Evolutionary conservation across 345 rosid genomes (phyloP), one percentile per base, ranked within the genome.

Genomic region (Raphanus raphanistrum): DNA sequence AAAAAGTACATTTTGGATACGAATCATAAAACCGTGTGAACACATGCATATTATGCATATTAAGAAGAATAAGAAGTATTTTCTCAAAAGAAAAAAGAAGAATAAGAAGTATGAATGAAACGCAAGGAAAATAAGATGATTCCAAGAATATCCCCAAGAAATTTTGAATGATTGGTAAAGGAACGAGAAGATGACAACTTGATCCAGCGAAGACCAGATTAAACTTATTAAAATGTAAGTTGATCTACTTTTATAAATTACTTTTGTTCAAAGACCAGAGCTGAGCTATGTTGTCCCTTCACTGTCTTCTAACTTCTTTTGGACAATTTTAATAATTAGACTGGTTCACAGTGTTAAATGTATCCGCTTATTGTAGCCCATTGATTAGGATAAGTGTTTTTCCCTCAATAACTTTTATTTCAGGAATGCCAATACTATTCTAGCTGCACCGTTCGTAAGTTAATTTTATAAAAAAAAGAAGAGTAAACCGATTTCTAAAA

Each of bases 201-300:
- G 82, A 65, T 66, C 85, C 87, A 86, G 87, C 89, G 82, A 77
- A 81, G 69, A 82, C 84, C 81, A 77, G 41, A 77, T 50, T 57
- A 75, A 31, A 58, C 12, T 25, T 78, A 17, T 41, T 71, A 64
- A 38, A 66, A 27, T 58, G 61, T 50, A 68, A 72, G 17, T 63
- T 38, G 8, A 64, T 71, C 29, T 38, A 76, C 75, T 71, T 71
- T 29, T 31, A 4, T 65, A 28, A 55, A 55, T 71, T 55, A 35
- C 48, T 63, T 64, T 77, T 54, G 4, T 29, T 63, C 35, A 70
- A 77, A 38, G 13, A 54, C 63, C 36, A 66, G 27, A 31, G 17
- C 17, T 8, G 29, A 54, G 72, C 45, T 35, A 32, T 67, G 79
- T 59, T 61, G 74, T 69, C 70, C 12, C 80, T 76, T 63, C 71